Conservation (phyloP, 306 rosid genomes). For the Rosa chinensis region DNA sequence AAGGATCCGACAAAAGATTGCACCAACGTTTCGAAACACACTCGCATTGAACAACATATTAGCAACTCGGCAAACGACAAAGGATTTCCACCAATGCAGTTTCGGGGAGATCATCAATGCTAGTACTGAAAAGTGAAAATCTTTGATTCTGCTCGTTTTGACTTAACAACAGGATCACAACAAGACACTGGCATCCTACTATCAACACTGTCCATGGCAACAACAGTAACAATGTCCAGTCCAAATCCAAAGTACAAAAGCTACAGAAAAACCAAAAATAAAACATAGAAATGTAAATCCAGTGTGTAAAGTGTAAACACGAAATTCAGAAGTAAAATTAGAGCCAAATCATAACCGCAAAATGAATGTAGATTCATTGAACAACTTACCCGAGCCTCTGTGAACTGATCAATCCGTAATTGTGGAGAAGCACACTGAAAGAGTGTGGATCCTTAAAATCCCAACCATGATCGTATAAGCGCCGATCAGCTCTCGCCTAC, state of each 20-base stretch:
- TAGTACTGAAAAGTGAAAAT: background rate
- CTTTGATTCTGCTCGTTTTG: background rate
- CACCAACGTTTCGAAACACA: background rate
- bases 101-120: background rate
- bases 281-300: background rate
- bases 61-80: background rate
- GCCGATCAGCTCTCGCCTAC: background rate
- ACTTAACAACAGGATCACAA: background rate
- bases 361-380: background rate
- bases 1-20: background rate
- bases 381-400: background rate
- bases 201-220: background rate
- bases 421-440: background rate
- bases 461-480: background rate
- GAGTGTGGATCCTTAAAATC: background rate
- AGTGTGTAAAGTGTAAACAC: background rate
- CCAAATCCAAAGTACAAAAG: background rate
- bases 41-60: background rate
- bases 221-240: background rate
- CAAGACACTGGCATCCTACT: background rate
- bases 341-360: background rate
- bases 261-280: background rate
- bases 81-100: background rate
- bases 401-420: background rate
- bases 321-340: background rate